phyloP scores from a whole-genome alignment of 768 basidiomycete genomes.

The Mycena kentingensis region DNA sequence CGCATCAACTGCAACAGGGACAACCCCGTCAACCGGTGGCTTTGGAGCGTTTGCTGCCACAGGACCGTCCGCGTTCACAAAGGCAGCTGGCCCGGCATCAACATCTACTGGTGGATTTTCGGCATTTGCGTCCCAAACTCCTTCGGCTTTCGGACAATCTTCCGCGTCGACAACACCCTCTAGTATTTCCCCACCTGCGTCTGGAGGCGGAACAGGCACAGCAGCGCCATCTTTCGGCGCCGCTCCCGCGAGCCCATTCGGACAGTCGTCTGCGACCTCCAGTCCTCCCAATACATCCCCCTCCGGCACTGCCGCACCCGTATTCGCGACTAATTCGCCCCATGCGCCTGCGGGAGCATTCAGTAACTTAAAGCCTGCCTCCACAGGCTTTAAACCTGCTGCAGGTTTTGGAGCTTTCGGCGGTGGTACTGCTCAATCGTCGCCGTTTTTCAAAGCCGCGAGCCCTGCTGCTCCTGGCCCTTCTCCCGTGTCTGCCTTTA shows the following conservation, averaged over 20 bases:
- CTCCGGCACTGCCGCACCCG: constrained; percentile 19
- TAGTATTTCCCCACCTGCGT: not conserved
- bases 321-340: constrained; percentile 28
- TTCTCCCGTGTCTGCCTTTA: constrained; percentile 42
- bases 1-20: constrained; percentile 25
- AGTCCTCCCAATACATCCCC: constrained; percentile 1
- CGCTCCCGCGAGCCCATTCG: constrained; percentile 1
- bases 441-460: constrained; percentile 58
- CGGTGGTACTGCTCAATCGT: constrained; percentile 41
- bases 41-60: constrained; percentile 37
- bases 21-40: constrained; percentile 28
- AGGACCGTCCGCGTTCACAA: constrained; percentile 12
- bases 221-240: no score
- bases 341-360: constrained; percentile 38
- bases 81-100: constrained; percentile 7
- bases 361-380: constrained; percentile 37
- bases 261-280: constrained; percentile 16
- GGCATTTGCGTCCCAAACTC: constrained; percentile 24
- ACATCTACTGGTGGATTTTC: constrained; percentile 24
- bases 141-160: not conserved
- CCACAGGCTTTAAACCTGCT: constrained; percentile 42
- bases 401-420: constrained; percentile 46
- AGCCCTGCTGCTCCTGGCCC: constrained; percentile 32
- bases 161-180: not conserved
- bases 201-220: not conserved